Evolutionary conservation across 306 rosid species (phyloP), one percentile per base, ranked within the genome.

Genomic region (Mimosa pudica): DNA sequence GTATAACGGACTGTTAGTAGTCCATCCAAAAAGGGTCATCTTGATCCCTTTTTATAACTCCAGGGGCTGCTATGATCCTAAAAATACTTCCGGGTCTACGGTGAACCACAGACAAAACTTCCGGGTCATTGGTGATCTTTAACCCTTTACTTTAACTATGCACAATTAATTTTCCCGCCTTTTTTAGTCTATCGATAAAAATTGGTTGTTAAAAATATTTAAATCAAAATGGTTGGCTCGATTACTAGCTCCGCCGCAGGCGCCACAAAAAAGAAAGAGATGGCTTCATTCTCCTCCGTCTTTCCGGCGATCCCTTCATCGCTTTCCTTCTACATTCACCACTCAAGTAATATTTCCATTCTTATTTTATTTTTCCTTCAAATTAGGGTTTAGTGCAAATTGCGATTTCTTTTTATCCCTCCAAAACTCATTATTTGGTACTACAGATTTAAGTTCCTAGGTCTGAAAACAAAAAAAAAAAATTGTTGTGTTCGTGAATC

Each of bases 291-390:
- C 5, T 20, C 58, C 9, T 54, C n/a, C 66, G 17, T 86, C 87
- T 72, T 44, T 84, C 77, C 80, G 84, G 88, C 85, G 89, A 55
- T 82, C 89, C 76, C 54, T 84, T 71, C 87, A 84, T 66, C 89
- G 88, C 79, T 86, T 84, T 6, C 62, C 3, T 20, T 57, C 67
- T 82, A 87, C 10, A 80, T 78, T 44, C 84, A 71, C 38, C 72
- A 77, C 67, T 84, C 86, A 86, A 84, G 87, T 86, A 46, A 80
- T 85, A 69, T 20, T 54, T 4, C 33, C 76, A 2, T 6, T 49
- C 30, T 12, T 1, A 6, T 30, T 48, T 70, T 7, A 70, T 46
- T 12, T 5, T 70, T 20, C 38, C 73, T 18, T 2, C 38, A 6
- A 45, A 44, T 67, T 32, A 48, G 57, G 57, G 75, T 38, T 38